phyloP scores from a whole-genome alignment of 2,329 filamentous ascomycete species.

The Verticillium albo-atrum region DNA sequence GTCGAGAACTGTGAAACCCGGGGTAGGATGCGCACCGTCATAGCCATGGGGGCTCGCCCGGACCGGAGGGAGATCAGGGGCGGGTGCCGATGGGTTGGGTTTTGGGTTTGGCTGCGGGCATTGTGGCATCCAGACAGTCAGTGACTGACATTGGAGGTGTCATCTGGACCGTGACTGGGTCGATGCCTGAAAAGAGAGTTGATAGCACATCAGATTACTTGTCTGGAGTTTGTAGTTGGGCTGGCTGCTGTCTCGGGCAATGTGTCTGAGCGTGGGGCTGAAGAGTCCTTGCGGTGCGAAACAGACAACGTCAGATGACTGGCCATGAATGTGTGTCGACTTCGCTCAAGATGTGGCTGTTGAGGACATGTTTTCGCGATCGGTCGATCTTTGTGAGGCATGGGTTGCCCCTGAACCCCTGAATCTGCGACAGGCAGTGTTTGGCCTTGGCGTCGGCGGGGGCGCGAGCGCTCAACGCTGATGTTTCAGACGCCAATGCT shows the following conservation, averaged over 20 bases:
- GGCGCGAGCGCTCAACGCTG: neutral
- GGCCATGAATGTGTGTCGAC: neutral
- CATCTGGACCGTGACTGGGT: neutral
- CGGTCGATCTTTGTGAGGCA: neutral
- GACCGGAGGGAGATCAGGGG: neutral
- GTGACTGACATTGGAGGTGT: neutral
- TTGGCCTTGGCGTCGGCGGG: neutral
- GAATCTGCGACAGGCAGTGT: neutral
- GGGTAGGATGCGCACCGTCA: neutral
- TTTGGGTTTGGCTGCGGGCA: neutral
- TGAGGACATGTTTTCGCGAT: neutral
- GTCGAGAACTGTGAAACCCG: neutral
- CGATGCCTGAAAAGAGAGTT: neutral
- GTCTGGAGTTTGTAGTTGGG: neutral
- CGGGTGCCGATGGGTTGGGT: neutral
- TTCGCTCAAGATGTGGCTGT: neutral
- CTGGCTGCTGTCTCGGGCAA: neutral
- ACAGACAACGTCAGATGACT: neutral
- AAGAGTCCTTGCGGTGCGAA: neutral
- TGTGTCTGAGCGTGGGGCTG: neutral
- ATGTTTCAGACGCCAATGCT: neutral
- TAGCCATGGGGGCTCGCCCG: neutral
- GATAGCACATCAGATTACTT: neutral
- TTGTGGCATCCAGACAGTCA: neutral
- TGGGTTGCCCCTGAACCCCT: neutral